Conservation (phyloP, 257 asterid species). For the Phtheirospermum japonicum region DNA sequence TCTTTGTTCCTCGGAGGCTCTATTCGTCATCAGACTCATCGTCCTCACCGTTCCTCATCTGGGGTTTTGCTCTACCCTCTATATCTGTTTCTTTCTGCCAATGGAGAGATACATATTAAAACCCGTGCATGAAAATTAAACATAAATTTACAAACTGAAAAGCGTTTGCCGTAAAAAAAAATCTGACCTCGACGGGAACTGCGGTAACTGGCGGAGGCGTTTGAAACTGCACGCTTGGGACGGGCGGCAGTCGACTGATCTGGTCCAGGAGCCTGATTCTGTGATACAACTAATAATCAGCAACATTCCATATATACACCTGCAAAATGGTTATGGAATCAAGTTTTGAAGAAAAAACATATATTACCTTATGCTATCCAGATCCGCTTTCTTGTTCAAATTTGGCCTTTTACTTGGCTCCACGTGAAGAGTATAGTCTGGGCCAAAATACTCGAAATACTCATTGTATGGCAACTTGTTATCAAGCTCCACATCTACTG, state of each 20-base stretch:
- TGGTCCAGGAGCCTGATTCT: background rate
- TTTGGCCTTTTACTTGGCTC: background rate
- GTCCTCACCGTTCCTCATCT: background rate
- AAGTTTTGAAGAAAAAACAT: background rate
- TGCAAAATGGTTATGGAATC: constrained; percentile 1
- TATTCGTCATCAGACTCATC: background rate
- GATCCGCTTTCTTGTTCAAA: background rate
- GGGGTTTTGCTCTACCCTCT: background rate
- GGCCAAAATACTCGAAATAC: constrained; percentile 13
- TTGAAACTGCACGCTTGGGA: background rate
- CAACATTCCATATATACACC: background rate
- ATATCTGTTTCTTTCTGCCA: background rate
- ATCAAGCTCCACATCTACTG: background rate
- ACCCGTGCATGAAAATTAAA: background rate
- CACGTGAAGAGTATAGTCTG: background rate
- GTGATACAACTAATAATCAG: background rate
- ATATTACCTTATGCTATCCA: background rate
- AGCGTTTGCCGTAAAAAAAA: too few species aligned
- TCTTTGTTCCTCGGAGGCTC: too few species aligned
- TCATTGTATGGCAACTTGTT: background rate
- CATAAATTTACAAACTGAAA: background rate
- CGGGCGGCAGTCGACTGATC: background rate
- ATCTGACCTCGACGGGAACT: background rate
- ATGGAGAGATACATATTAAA: background rate
- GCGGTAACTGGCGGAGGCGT: background rate